phyloP scores from a whole-genome alignment of 805 yeast species.

The Barnettozyma botsteinii region DNA sequence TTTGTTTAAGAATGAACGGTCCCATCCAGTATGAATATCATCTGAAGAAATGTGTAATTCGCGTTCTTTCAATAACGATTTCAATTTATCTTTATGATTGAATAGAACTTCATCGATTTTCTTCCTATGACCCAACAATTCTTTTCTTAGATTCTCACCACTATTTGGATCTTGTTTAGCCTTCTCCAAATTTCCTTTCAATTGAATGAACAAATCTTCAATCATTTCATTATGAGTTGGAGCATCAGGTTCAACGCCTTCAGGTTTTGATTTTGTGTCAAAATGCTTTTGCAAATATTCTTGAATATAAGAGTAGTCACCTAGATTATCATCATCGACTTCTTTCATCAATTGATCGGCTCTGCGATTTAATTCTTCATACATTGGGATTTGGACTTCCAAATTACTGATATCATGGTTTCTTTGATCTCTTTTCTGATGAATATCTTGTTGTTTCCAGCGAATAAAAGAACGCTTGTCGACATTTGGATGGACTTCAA shows the following conservation, averaged over 20 bases:
- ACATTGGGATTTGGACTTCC: slow-evolving; percentile 76
- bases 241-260: slow-evolving; percentile 39
- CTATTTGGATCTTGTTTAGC: slow-evolving; percentile 41
- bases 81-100: slow-evolving; percentile 62
- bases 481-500: slow-evolving; percentile 97
- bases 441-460: slow-evolving; percentile 97
- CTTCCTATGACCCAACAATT: slow-evolving; percentile 51
- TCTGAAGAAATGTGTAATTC: slow-evolving; percentile 76
- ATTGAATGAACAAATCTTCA: slow-evolving; percentile 78
- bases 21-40: slow-evolving; percentile 89
- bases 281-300: slow-evolving; percentile 43
- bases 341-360: slow-evolving; percentile 56
- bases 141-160: slow-evolving; percentile 31
- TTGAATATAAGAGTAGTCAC: slow-evolving; percentile 29
- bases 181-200: slow-evolving; percentile 52
- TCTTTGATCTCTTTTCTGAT: slow-evolving; percentile 81
- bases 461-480: slow-evolving; percentile 87
- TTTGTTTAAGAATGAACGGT: slow-evolving; percentile 73
- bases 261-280: slow-evolving; percentile 54
- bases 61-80: slow-evolving; percentile 64
- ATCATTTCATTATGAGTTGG: slow-evolving; percentile 87
- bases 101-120: slow-evolving; percentile 64
- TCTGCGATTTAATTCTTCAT: slow-evolving; percentile 63
- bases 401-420: slow-evolving; percentile 72
- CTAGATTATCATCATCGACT: slow-evolving; percentile 36